A percentile compares a stretch with the other conserved stretches of the same genome.
phyloP scores from a whole-genome alignment of 768 basidiomycete species.

The Phylloporus sp. region DNA sequence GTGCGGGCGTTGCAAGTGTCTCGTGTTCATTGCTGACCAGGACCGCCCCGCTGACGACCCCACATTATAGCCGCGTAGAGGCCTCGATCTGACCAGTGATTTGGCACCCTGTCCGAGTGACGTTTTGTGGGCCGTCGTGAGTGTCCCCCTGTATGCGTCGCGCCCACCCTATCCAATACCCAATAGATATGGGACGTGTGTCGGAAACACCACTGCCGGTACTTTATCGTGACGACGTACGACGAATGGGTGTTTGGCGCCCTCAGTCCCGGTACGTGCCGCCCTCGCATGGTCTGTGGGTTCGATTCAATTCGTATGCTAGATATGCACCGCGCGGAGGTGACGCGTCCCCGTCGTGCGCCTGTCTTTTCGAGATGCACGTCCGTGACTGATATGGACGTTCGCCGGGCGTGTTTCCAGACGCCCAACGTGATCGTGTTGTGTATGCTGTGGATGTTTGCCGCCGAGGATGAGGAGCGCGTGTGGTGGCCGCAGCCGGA shows the following conservation, averaged over 20 bases:
- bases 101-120: not conserved
- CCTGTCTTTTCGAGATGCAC: constrained; percentile 8
- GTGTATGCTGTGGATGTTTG: constrained; percentile 10
- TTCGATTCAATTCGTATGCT: too few species aligned
- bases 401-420: not conserved
- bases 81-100: constrained; percentile 1
- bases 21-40: not conserved
- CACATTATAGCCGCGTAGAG: not conserved
- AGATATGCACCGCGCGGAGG: constrained; percentile 8
- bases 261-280: constrained; percentile 2
- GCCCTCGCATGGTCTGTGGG: too few species aligned
- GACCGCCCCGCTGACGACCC: not conserved
- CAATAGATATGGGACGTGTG: constrained; percentile 21
- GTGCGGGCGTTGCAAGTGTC: constrained; percentile 2
- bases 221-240: constrained; percentile 16
- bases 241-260: constrained; percentile 15
- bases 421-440: constrained; percentile 11
- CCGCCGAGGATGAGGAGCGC: not conserved
- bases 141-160: too few species aligned
- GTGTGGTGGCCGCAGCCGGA: not conserved
- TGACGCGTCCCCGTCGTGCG: constrained; percentile 8
- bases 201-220: constrained; percentile 3
- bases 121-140: constrained; percentile 14
- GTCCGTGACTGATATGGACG: not conserved
- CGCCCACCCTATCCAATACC: too few species aligned